Base-by-base conservation (phyloP, 225 moss, liverwort and hornwort species). In the Takakia lepidozioides region DNA sequence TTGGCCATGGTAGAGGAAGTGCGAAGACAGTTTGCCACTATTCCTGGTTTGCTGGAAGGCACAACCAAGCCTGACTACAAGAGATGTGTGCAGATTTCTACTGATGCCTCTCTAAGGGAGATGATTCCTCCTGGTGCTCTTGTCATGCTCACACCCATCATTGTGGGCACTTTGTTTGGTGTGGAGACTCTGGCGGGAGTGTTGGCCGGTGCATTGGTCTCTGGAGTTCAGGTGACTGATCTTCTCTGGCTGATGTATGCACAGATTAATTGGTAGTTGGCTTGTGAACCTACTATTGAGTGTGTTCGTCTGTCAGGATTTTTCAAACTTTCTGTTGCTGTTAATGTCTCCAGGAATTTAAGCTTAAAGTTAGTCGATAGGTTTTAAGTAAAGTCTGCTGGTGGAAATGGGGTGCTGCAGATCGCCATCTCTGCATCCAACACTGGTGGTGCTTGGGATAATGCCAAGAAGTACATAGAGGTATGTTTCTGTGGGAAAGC, bases 1-100 rank as follows among this genome's bases (percentile, higher is more conserved):
- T 58, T 93, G 69, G 92, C 92, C 25, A 93, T 93, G 92, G 92
- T 93, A 30, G 92, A 93, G 64, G 92, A 93, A 72, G 92, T 93
- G 19, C 59, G 92, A 47, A 78, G 88, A 59, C 92, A 93, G 75
- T 93, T 93, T 64, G 64, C 59, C 23, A 71, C 58, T 14, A 88
- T 75, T 15, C 58, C 74, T 1, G 92, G 92, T 0, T 57, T 93
- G 49, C 73, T 93, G 85, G 88, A 85, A 18, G 85, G 85, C 19
- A 76, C 65, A 9, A 68, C 82, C 34, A 93, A 93, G 77, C 92
- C 88, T 0, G 92, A 93, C 61, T 93, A 93, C 75, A 93, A 93
- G 74, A 60, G 82, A 57, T 92, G 92, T 41, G 92, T 92, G 25
- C 2, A 88, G 27, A 92, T 92, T 24, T 92, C 92, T 2, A 92